Conservation (phyloP, 129 eudicot genomes). For the Kitagawia praeruptora region DNA sequence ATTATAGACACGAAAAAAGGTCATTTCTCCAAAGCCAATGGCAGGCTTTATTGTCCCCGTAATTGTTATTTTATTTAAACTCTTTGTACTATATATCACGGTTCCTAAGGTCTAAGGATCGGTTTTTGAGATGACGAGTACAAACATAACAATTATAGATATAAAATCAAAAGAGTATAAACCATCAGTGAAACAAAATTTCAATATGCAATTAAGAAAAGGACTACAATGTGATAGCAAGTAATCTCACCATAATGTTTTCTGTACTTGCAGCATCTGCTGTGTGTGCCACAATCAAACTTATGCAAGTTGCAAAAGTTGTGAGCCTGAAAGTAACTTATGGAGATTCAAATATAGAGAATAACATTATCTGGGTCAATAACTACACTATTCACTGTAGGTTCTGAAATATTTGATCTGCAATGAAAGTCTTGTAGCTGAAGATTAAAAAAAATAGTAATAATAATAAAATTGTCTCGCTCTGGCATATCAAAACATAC, state of each 20-base stretch:
- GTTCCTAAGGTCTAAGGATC: not conserved
- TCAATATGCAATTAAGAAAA: not conserved
- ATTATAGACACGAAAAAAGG: not conserved
- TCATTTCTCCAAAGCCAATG: not conserved
- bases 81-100: not conserved
- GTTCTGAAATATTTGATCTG: too few relatives aligned
- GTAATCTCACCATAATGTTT: constrained; percentile 38
- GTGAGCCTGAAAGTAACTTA: not conserved
- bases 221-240: not conserved
- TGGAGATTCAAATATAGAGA: not conserved
- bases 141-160: not conserved
- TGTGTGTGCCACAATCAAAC: constrained; percentile 42
- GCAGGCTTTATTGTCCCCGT: not conserved
- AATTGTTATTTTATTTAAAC: not conserved
- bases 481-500: too few relatives aligned
- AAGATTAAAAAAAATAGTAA: too few relatives aligned
- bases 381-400: not conserved
- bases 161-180: not conserved
- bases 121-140: not conserved
- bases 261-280: constrained; percentile 64
- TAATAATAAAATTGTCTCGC: too few relatives aligned
- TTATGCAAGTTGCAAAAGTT: not conserved
- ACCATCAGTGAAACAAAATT: not conserved
- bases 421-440: too few relatives aligned
- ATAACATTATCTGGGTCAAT: constrained; percentile 7